Percentiles rank a stretch among this genome's conserved stretches.
Evolutionary conservation across 73 alveolate species (phyloP).

Genomic region (Paramecium caudatum): DNA sequence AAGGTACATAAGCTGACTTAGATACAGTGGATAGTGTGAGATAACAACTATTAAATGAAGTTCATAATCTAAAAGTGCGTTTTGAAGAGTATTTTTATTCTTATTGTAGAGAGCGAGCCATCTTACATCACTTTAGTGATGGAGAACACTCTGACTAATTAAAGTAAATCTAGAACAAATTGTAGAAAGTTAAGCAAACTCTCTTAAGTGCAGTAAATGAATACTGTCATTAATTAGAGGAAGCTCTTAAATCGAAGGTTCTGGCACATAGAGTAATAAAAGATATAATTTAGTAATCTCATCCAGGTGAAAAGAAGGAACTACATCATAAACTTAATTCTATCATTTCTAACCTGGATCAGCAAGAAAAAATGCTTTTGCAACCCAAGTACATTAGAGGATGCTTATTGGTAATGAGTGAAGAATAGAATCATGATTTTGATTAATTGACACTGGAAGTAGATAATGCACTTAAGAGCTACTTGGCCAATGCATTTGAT

Average conservation of each 20-base stretch:
- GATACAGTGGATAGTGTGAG: conserved; percentile 63
- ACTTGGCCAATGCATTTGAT: conserved; percentile 38
- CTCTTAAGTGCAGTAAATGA: not conserved
- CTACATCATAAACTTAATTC: conserved; percentile 46
- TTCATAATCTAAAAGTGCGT: not conserved
- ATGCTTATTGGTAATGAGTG: conserved; percentile 37
- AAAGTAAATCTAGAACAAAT: not conserved
- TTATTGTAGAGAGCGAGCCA: conserved; percentile 23
- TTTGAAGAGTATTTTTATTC: conserved; percentile 2
- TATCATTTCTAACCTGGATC: not conserved
- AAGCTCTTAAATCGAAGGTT: not conserved
- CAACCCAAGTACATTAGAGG: conserved; percentile 41
- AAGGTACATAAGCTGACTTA: conserved; percentile 45
- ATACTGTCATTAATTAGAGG: conserved; percentile 37
- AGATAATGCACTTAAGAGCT: conserved; percentile 36
- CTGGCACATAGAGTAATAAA: conserved; percentile 18
- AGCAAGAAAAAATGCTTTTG: not conserved
- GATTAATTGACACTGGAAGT: conserved; percentile 20
- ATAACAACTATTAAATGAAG: not conserved
- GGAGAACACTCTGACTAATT: not conserved
- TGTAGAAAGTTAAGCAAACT: not conserved
- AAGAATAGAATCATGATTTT: conserved; percentile 53
- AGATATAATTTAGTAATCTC: not conserved
- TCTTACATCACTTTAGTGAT: conserved; percentile 39
- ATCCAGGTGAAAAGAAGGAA: conserved; percentile 56